Evolutionary conservation across 1,284 basidiomycete species (phyloP).

Genomic region (Rhizoctonia solani): DNA sequence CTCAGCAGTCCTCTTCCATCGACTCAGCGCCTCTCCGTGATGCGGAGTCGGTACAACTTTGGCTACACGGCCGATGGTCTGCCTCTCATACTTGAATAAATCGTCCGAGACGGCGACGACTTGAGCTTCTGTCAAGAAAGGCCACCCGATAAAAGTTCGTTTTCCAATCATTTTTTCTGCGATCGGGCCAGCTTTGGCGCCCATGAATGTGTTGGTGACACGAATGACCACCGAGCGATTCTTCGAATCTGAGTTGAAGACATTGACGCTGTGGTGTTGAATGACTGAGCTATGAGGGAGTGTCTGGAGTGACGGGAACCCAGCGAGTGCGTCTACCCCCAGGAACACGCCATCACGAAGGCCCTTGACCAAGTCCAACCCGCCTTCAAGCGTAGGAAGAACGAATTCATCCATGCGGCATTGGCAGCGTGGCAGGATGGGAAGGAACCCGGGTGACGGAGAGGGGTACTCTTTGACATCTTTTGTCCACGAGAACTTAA

Average conservation of each 20-base stretch:
- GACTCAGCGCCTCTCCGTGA: slow-evolving; percentile 58
- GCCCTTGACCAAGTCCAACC: slow-evolving; percentile 83
- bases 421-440: slow-evolving; percentile 80
- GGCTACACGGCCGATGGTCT: slow-evolving; percentile 55
- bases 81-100: slow-evolving; percentile 81
- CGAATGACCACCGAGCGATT: slow-evolving; percentile 93
- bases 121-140: slow-evolving; percentile 90
- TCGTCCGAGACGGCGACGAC: slow-evolving; percentile 88
- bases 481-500: slow-evolving; percentile 75
- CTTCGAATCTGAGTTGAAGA: slow-evolving; percentile 87
- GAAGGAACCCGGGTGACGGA: slow-evolving; percentile 93
- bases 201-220: slow-evolving; percentile 76
- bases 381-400: slow-evolving; percentile 86
- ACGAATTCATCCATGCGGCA: slow-evolving; percentile 82
- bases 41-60: slow-evolving; percentile 76
- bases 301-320: slow-evolving; percentile 94
- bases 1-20: slow-evolving; percentile 81
- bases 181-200: slow-evolving; percentile 69
- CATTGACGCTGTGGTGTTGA: slow-evolving; percentile 88
- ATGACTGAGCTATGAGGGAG: slow-evolving; percentile 78
- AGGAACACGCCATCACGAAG: slow-evolving; percentile 88
- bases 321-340: slow-evolving; percentile 85
- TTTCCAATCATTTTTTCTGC: slow-evolving; percentile 77
- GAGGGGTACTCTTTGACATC: slow-evolving; percentile 78
- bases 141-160: slow-evolving; percentile 87